A percentile compares a stretch with the other conserved stretches of the same genome.
Conservation (phyloP, 345 rosid genomes). For the Eucalyptus cloeziana region DNA sequence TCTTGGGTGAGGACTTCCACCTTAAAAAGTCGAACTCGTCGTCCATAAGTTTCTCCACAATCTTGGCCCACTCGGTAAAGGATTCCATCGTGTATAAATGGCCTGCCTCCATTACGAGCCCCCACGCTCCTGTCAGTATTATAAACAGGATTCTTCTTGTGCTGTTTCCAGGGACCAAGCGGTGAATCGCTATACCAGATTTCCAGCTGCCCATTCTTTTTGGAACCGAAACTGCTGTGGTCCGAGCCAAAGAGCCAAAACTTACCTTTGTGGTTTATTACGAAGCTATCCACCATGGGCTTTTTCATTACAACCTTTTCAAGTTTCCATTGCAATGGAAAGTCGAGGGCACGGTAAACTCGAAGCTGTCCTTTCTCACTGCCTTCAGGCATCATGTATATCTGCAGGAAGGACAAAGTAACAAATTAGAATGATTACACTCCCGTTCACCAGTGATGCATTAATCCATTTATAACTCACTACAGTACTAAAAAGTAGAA, state of each 20-base stretch:
- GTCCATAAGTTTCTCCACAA: conserved; percentile 79
- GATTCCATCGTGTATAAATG: conserved; percentile 49
- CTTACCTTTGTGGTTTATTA: conserved; percentile 42
- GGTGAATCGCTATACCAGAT: conserved; percentile 86
- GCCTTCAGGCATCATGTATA: conserved; percentile 96
- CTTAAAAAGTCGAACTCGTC: conserved; percentile 47
- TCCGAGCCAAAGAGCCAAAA: conserved; percentile 93
- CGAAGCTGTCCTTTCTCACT: conserved; percentile 57
- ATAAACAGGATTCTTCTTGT: conserved; percentile 80
- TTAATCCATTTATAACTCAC: background rate
- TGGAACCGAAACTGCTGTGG: conserved; percentile 50
- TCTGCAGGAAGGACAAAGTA: conserved; percentile 25
- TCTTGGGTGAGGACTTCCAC: conserved; percentile 50
- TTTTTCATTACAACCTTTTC: conserved; percentile 58
- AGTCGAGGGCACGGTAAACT: conserved; percentile 64
- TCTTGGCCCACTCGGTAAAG: conserved; percentile 97
- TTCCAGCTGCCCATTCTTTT: conserved; percentile 73
- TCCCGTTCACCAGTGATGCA: background rate
- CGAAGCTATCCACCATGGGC: conserved; percentile 59
- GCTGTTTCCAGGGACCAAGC: conserved; percentile 91
- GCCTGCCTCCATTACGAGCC: conserved; percentile 93
- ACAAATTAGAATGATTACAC: background rate
- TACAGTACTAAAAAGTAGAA: background rate
- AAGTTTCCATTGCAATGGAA: conserved; percentile 74
- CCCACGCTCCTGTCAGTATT: conserved; percentile 45